phyloP scores from a whole-genome alignment of 148 eudicot species.

The Polygonum maritimum region DNA sequence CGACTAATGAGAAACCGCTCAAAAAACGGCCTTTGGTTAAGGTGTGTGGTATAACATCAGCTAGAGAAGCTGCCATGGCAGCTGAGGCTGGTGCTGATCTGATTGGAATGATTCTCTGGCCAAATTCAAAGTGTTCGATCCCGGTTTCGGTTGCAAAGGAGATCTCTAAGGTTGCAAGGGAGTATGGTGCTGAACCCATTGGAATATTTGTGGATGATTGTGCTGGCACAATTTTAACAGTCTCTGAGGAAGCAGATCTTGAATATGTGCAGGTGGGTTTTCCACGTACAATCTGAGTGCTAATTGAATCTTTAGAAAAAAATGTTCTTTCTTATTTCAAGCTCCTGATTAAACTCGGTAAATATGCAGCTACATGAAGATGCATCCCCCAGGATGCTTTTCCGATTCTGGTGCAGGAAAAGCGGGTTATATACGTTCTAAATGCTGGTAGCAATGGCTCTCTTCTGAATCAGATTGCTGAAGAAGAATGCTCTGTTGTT shows the following conservation, averaged over 20 bases:
- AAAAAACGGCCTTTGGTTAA: conserved; percentile 57
- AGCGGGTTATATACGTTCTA: conserved; percentile 72
- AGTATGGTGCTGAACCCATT: conserved; percentile 76
- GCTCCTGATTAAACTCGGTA: neutral
- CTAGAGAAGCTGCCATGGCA: conserved; percentile 87
- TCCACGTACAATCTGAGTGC: neutral
- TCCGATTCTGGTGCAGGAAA: conserved; percentile 46
- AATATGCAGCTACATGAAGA: conserved; percentile 78
- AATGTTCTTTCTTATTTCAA: neutral
- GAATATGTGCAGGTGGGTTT: conserved; percentile 60
- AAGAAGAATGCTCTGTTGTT: conserved; percentile 59
- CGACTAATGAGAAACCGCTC: conserved; percentile 19
- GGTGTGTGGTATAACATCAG: conserved; percentile 93
- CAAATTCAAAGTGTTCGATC: conserved; percentile 83
- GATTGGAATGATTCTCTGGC: conserved; percentile 96
- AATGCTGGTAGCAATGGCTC: conserved; percentile 71
- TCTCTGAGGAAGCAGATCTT: conserved; percentile 57
- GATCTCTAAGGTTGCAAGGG: conserved; percentile 69
- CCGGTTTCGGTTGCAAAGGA: conserved; percentile 74
- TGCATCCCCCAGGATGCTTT: conserved; percentile 63
- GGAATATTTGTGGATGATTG: conserved; percentile 95
- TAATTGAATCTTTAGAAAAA: neutral
- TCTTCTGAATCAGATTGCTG: conserved; percentile 65
- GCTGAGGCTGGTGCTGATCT: conserved; percentile 92
- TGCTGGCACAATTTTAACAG: conserved; percentile 58